These are phyloP conservation scores for Aspergillus pseudotamarii DNA, from an alignment of 2,329 filamentous ascomycete genomes.

Conservation along the genomic window DNA sequence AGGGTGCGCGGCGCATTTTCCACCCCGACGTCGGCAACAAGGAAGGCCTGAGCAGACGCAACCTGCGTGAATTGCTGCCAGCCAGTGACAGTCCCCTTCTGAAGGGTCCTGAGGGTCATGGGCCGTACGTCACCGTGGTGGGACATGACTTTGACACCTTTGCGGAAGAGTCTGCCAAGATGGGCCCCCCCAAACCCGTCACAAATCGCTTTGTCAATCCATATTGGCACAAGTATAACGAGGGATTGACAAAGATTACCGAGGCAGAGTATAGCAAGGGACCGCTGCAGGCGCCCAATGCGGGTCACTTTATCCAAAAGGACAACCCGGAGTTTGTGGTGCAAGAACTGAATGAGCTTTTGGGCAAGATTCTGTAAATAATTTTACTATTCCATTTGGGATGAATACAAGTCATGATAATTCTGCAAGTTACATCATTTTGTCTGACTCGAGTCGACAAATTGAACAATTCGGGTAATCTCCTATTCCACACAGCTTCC, in stretches of 20 bases:
- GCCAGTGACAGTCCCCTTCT: constrained; percentile 47
- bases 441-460: too few species aligned
- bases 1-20: constrained; percentile 45
- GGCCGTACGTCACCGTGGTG: constrained; percentile 53
- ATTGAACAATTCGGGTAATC: too few species aligned
- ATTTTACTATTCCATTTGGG: too few species aligned
- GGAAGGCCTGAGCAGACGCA: constrained; percentile 55
- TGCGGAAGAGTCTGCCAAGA: constrained; percentile 48
- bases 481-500: too few species aligned
- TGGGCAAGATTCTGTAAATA: constrained; percentile 17
- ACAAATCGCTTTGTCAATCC: constrained; percentile 57
- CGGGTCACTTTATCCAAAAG: constrained; percentile 60
- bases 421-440: too few species aligned
- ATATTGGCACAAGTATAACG: constrained; percentile 58
- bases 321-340: constrained; percentile 55
- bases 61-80: constrained; percentile 49
- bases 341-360: constrained; percentile 26
- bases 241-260: constrained; percentile 52
- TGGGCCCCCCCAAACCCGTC: constrained; percentile 40
- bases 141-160: constrained; percentile 59
- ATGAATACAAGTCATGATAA: too few species aligned
- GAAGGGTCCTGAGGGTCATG: constrained; percentile 34
- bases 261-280: constrained; percentile 44
- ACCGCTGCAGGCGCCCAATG: constrained; percentile 51
- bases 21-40: constrained; percentile 53